Conservation (phyloP, 768 basidiomycete genomes). For the Vararia minispora region DNA sequence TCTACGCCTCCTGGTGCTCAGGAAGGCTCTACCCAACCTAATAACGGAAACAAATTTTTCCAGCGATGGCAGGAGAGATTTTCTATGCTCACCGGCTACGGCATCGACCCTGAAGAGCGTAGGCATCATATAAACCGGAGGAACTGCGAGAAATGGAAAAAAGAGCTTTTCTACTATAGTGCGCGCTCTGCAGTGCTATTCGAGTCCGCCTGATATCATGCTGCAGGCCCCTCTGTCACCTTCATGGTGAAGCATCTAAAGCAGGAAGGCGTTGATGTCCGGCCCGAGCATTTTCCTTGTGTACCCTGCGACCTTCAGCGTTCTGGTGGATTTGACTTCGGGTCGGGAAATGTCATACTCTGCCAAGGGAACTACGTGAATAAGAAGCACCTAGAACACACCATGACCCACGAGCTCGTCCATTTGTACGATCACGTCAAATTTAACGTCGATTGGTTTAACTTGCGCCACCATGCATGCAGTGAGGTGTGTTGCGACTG, state of each 20-base stretch:
- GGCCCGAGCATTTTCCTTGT: conserved; percentile 68
- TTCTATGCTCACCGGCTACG: conserved; percentile 38
- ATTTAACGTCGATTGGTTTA: conserved; percentile 88
- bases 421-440: conserved; percentile 94
- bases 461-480: conserved; percentile 91
- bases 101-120: conserved; percentile 33
- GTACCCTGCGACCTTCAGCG: conserved; percentile 64
- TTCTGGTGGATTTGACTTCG: conserved; percentile 76
- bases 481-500: conserved; percentile 61
- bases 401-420: conserved; percentile 85
- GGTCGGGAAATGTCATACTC: conserved; percentile 68
- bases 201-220: not conserved
- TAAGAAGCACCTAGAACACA: conserved; percentile 87
- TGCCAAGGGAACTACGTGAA: conserved; percentile 78
- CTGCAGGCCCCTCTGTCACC: conserved; percentile 67
- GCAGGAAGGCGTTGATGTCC: conserved; percentile 59
- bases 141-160: conserved; percentile 42
- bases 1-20: too few species aligned
- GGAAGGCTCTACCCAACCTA: too few species aligned
- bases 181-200: conserved; percentile 16
- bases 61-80: conserved; percentile 41
- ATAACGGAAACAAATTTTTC: conserved; percentile 28
- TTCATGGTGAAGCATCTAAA: conserved; percentile 92
- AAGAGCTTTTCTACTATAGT: conserved; percentile 36
- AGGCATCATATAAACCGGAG: conserved; percentile 25